Base-by-base conservation (phyloP, 2,329 filamentous ascomycete species). In the Botrytis hyacinthi region DNA sequence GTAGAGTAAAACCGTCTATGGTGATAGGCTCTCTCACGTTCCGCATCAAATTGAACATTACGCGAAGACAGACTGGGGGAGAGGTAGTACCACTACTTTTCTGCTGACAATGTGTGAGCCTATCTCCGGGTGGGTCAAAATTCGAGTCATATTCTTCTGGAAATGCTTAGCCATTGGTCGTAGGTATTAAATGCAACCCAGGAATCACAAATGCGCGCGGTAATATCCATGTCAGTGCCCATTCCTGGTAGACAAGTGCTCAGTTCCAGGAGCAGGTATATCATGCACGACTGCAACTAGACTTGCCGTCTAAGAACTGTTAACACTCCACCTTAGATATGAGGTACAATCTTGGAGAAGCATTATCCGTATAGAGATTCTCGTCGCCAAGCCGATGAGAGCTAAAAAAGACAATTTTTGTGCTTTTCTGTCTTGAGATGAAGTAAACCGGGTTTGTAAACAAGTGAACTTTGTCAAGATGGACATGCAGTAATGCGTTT, bases 31-130 rank as follows among this genome's bases (percentile, higher is more conserved):
- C 75, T 12, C 75, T 68, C 9, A 81, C 59, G 42, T 77, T 79
- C 9, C 81, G 76, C 14, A 79, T 80, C 1, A 82, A 76, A 4
- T 81, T 75, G 16, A 80, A 73, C 63, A 80, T 80, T 18, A 78
- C 77, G 70, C 81, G 81, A 10, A 82, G 29, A 82, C 75, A 62
- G 79, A 81, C 62, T 81, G 42, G 42, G 16, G 18, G 7, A 20
- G 18, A 20, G 7, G 16, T 44, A 20, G 42, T 20, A 5, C 42
- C 16, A 44, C 16, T 44, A 7, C 42, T 42, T 42, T 42, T 42
- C 40, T 42, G 16, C 40, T 42, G 40, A 14, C 16, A 42, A 10
- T 42, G 40, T 42, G 40, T 44, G 42, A 7, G 42, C 42, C 42
- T 44, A 18, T 44, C 42, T 44, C 7, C 42, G 6, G 3, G 20